A percentile compares a stretch with the other conserved stretches of the same genome.
Evolutionary conservation across 1,284 basidiomycete species (phyloP).

Genomic region (Puccinia triticina): DNA sequence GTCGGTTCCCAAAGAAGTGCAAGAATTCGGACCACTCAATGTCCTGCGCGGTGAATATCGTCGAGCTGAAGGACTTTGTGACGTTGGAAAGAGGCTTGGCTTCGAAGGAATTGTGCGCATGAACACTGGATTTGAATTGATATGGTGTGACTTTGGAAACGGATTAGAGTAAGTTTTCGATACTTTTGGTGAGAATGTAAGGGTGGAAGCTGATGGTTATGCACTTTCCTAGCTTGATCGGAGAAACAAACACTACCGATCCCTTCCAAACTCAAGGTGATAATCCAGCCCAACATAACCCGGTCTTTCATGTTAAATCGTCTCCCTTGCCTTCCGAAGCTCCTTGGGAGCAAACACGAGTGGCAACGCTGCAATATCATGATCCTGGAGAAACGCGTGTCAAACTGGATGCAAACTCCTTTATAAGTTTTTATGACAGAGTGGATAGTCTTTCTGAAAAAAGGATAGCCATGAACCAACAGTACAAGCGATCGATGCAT

Average conservation of each 20-base stretch:
- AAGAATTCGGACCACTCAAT: slow-evolving; percentile 17
- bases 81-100: slow-evolving; percentile 36
- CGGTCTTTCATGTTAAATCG: background rate
- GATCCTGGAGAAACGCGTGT: slow-evolving; percentile 63
- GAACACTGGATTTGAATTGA: slow-evolving; percentile 55
- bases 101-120: slow-evolving; percentile 54
- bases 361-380: slow-evolving; percentile 63
- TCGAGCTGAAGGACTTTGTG: slow-evolving; percentile 52
- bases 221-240: background rate
- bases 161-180: slow-evolving; percentile 44
- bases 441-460: slow-evolving; percentile 54
- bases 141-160: slow-evolving; percentile 53
- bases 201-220: background rate
- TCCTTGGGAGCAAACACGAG: slow-evolving; percentile 59
- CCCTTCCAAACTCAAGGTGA: slow-evolving; percentile 8
- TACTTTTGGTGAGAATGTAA: background rate
- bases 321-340: background rate
- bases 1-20: background rate
- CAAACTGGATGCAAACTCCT: slow-evolving; percentile 61
- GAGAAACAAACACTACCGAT: slow-evolving; percentile 34
- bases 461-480: background rate
- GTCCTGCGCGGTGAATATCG: slow-evolving; percentile 32
- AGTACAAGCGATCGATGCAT: slow-evolving; percentile 10
- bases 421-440: slow-evolving; percentile 64
- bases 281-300: background rate